phyloP scores from a whole-genome alignment of 2,329 filamentous ascomycete genomes.

The Fusarium domesticum region DNA sequence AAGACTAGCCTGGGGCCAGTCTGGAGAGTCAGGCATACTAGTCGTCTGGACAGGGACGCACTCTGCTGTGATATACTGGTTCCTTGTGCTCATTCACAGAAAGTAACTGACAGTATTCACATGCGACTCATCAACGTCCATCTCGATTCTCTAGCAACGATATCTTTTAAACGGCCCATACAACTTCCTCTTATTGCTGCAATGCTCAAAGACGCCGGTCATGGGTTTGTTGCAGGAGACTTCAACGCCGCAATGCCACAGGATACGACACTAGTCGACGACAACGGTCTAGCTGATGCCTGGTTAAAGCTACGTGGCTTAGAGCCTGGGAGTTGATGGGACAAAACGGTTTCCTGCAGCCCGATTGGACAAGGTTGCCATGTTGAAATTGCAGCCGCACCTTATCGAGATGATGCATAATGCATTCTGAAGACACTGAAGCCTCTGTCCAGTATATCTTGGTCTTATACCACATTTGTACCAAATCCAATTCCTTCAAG shows the following conservation, averaged over 20 bases:
- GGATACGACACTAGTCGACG: constrained; percentile 31
- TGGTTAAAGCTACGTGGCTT: constrained; percentile 31
- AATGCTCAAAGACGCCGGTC: constrained; percentile 26
- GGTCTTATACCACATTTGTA: too few relatives aligned
- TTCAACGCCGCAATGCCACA: constrained; percentile 39
- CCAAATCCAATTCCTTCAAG: too few relatives aligned
- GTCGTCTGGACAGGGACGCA: constrained; percentile 32
- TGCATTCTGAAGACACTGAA: background rate
- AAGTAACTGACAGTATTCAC: constrained; percentile 2
- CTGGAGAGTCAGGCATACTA: constrained; percentile 32
- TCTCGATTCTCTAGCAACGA: constrained; percentile 34
- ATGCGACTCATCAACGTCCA: constrained; percentile 40
- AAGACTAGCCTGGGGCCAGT: constrained; percentile 27
- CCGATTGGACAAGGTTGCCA: constrained; percentile 38
- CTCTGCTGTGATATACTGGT: constrained; percentile 36
- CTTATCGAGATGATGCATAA: constrained; percentile 19
- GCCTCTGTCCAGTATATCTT: too few relatives aligned
- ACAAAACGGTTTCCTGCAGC: constrained; percentile 30
- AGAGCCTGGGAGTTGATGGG: constrained; percentile 34
- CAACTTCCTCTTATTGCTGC: constrained; percentile 30
- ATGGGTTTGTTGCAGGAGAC: constrained; percentile 38
- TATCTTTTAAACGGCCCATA: constrained; percentile 29
- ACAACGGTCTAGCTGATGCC: constrained; percentile 35
- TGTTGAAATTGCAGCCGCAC: constrained; percentile 26
- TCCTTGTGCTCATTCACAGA: constrained; percentile 5